phyloP scores from a whole-genome alignment of 2,329 filamentous ascomycete species.

The Paecilomyces sp. region DNA sequence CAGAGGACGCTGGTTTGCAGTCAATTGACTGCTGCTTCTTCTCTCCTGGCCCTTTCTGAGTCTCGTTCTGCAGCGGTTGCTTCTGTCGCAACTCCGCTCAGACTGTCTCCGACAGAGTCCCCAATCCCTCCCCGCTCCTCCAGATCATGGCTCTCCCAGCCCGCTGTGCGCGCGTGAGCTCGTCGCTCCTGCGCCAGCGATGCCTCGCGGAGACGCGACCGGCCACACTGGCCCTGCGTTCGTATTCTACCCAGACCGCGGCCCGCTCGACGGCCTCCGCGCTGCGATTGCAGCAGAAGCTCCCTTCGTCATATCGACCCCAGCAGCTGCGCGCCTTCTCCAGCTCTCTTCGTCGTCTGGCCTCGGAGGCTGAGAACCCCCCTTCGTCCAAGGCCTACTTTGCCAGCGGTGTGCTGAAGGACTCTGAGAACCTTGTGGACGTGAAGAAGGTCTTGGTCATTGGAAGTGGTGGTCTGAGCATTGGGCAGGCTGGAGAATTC shows the following conservation, averaged over 20 bases:
- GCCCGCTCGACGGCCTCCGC: conserved; percentile 22
- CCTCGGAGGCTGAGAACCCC: conserved; percentile 54
- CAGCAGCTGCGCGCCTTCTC: conserved; percentile 39
- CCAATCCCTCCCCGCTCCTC: conserved; percentile 21
- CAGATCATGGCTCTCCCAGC: conserved; percentile 38
- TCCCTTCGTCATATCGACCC: conserved; percentile 29
- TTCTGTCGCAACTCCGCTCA: conserved; percentile 2
- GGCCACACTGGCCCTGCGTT: conserved; percentile 27
- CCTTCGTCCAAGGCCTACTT: conserved; percentile 83
- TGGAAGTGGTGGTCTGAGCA: conserved; percentile 88
- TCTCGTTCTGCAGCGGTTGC: neutral
- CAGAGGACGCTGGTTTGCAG: neutral
- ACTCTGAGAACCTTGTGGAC: conserved; percentile 66
- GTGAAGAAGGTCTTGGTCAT: conserved; percentile 98
- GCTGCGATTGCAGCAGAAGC: conserved; percentile 30
- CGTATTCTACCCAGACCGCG: conserved; percentile 30
- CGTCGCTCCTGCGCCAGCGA: conserved; percentile 35
- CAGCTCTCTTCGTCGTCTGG: conserved; percentile 30
- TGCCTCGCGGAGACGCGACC: conserved; percentile 31
- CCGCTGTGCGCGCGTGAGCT: conserved; percentile 37
- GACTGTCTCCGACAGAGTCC: neutral
- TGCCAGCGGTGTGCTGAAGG: conserved; percentile 78
- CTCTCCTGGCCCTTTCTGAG: conserved; percentile 9
- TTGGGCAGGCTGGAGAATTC: conserved; percentile 96
- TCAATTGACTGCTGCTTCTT: conserved; percentile 8